Base-by-base conservation (phyloP, 371 early-diverging fungal genomes). In the Mortierella sp. region DNA sequence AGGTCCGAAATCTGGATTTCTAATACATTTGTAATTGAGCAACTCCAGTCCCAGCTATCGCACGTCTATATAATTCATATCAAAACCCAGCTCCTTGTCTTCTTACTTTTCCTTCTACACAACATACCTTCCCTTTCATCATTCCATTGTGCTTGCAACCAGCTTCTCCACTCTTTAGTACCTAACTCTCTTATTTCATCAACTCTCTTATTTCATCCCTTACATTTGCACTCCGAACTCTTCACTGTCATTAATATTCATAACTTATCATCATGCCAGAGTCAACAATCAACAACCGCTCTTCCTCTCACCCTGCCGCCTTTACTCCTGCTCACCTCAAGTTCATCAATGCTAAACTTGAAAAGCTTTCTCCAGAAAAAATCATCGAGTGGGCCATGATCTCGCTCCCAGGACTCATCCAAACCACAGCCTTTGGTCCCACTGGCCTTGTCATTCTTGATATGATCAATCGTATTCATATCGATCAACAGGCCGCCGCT, bases 371-470 rank as follows among this genome's bases (percentile, higher is more conserved):
- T 17, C 95, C 97, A 8, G 86, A 91, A 68, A 90, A 96, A 84
- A 91, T 97, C 75, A 86, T 97, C 42, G 90, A 92, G 59, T 97
- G 97, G 97, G 96, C 96, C 62, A 87, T 92, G 60, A 83, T 92
- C 64, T 87, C 92, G 7, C 85, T 96, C 43, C 93, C 92, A n/a
- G 88, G 89, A 45, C 86, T 97, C 37, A 93, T 89, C 75, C 97
- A 97, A 82, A 96, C 95, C 54, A 96, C 97, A 35, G 95, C 97
- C 42, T 96, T 97, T 83, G 97, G 97, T 6, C 89, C 94, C 57
- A 94, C 95, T 22, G 96, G 97, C 17, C 87, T 93, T 64, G 94
- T 89, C 68, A 90, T 92, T 47, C 80, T 92, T 47, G 93, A 95
- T 82, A 89, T 95, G 86, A 88, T 94, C 70, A 89, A 88, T 61